phyloP scores from a whole-genome alignment of 2,329 filamentous ascomycete genomes.

The Saccharata proteae region DNA sequence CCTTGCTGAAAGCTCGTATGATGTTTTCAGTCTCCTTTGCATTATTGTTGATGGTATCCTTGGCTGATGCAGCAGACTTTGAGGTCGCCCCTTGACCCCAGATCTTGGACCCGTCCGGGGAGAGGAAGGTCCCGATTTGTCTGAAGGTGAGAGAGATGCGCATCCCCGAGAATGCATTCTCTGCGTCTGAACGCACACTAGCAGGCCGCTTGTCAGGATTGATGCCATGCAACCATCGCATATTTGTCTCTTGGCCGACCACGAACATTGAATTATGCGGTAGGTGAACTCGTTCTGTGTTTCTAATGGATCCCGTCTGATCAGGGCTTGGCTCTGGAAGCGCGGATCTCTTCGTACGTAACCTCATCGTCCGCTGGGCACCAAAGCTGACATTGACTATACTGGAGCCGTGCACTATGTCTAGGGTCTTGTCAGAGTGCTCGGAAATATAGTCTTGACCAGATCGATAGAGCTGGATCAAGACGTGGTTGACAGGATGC shows the following conservation, averaged over 20 bases:
- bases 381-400: constrained; percentile 95
- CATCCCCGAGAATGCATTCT: constrained; percentile 60
- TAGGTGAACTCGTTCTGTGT: constrained; percentile 56
- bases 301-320: constrained; percentile 29
- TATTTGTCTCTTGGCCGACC: constrained; percentile 71
- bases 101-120: constrained; percentile 51
- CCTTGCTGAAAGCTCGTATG: constrained; percentile 67
- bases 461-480: constrained; percentile 87
- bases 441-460: constrained; percentile 89
- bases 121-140: constrained; percentile 73
- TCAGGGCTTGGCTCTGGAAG: neutral
- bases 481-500: constrained; percentile 76
- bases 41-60: constrained; percentile 53
- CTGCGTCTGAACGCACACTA: constrained; percentile 54
- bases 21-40: constrained; percentile 53
- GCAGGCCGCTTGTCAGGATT: constrained; percentile 66
- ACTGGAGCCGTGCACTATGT: constrained; percentile 67
- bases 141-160: constrained; percentile 91
- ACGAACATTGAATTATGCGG: constrained; percentile 84
- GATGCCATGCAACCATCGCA: constrained; percentile 85
- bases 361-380: constrained; percentile 77
- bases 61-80: constrained; percentile 52
- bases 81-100: constrained; percentile 83
- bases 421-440: constrained; percentile 92
- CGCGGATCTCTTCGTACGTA: constrained; percentile 62